Evolutionary conservation across 371 early-diverging fungal species (phyloP), one percentile per base, ranked within the genome.

Genomic region (Nosema bombycis): DNA sequence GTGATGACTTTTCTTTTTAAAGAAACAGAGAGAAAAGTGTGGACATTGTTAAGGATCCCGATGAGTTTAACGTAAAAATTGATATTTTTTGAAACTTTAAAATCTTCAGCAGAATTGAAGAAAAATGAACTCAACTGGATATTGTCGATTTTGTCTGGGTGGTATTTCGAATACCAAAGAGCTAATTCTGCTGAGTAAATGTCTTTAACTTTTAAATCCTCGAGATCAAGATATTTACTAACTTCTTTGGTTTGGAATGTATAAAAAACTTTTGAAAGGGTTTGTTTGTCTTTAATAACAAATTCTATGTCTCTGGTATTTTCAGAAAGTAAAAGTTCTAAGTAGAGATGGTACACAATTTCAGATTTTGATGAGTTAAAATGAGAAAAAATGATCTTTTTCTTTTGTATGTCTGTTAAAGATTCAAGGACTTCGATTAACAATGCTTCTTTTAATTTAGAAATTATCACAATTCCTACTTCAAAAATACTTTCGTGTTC

Each of bases 121-220:
- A 76, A 34, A 6, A 76, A 30, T 6, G 77, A 76, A 0, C 62
- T n/a, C 1, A 69, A 29, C 46, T 33, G 57, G 4, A 62, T 62
- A 38, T 57, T 62, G 61, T 76, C 61, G 30, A 76, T 37, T 46
- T 54, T 76, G 29, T 60, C 26, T 21, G 77, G 70, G 37, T 28
- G 33, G 32, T 69, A 66, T 38, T 70, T 70, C 0, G 70, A 70
- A 46, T 76, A 76, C 1, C 38, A 32, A 12, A 69, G 28, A 2
- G 55, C 60, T 28, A 76, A 38, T 14, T 76, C 77, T 70, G 63
- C 61, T 37, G 62, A 62, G 58, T 69, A 76, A 6, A 70, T 61
- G 58, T 76, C 70, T 37, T 28, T 29, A 2, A 76, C 37, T 61
- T 36, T 55, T 28, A n/a, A 10, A 10, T 55, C 29, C 1, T 36